Percentiles rank a stretch among this genome's conserved stretches.
phyloP scores from a whole-genome alignment of 768 basidiomycete species.

The Rhodotorula paludigena region DNA sequence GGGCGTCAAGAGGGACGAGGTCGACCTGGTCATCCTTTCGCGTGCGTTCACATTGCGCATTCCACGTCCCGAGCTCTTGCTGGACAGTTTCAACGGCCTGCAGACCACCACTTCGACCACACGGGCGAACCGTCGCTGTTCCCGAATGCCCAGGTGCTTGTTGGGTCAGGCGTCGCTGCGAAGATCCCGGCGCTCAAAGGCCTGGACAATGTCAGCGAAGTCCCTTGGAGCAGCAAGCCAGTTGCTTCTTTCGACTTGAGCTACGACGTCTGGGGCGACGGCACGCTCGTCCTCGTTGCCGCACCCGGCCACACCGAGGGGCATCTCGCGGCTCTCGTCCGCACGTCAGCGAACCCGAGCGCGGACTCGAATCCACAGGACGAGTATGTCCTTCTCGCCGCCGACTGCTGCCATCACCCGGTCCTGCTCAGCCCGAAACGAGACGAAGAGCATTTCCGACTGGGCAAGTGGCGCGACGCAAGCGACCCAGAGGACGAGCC shows the following conservation, averaged over 20 bases:
- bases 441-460: constrained; percentile 1
- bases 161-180: constrained; percentile 1
- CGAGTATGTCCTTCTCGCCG: constrained; percentile 35
- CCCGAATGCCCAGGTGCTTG: constrained; percentile 23
- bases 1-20: constrained; percentile 1
- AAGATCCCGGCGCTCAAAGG: constrained; percentile 7
- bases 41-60: not conserved
- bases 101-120: constrained; percentile 36
- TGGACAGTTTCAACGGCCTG: too few species aligned
- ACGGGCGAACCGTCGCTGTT: not conserved
- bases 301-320: constrained; percentile 26
- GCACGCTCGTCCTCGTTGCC: constrained; percentile 14
- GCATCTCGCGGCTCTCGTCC: constrained; percentile 25
- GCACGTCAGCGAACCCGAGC: constrained; percentile 5
- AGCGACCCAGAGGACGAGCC: not conserved
- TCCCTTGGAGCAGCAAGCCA: constrained; percentile 9
- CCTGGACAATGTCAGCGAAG: not conserved
- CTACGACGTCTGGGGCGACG: constrained; percentile 33
- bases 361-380: not conserved
- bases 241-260: constrained; percentile 26
- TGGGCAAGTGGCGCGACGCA: constrained; percentile 4
- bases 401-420: constrained; percentile 31
- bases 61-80: not conserved
- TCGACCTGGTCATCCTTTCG: constrained; percentile 25
- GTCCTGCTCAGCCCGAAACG: not conserved